Conservation (phyloP, 768 basidiomycete species). For the Cubamyces sp. region DNA sequence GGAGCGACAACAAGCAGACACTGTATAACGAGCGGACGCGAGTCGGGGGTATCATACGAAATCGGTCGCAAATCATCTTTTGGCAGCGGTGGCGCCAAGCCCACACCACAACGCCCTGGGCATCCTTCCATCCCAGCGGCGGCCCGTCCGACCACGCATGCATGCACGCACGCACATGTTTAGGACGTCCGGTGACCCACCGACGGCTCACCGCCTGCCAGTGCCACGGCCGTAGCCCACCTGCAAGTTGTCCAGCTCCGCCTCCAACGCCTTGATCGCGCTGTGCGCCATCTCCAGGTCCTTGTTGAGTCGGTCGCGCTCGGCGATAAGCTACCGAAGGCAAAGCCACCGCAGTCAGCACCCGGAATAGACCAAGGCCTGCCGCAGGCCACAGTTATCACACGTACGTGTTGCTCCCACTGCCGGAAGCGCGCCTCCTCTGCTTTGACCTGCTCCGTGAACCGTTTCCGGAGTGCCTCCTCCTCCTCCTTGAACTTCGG, state of each 20-base stretch:
- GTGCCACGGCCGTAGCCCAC: constrained; percentile 82
- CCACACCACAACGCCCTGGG: not conserved
- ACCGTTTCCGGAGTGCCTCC: constrained; percentile 92
- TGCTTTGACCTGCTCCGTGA: constrained; percentile 99
- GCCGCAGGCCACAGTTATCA: not conserved
- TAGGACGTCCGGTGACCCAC: not conserved
- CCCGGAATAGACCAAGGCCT: not conserved
- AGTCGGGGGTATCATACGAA: constrained; percentile 22
- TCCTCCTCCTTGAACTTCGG: constrained; percentile 99
- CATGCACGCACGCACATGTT: not conserved
- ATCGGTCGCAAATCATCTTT: constrained; percentile 12
- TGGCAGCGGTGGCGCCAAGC: constrained; percentile 5
- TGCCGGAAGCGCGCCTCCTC: constrained; percentile 98
- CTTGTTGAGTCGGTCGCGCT: constrained; percentile 98
- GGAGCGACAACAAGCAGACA: constrained; percentile 14
- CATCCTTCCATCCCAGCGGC: no score
- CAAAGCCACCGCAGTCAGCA: constrained; percentile 21
- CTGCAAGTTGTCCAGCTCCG: constrained; percentile 88
- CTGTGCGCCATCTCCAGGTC: constrained; percentile 93
- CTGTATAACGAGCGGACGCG: constrained; percentile 25
- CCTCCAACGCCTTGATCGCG: constrained; percentile 88
- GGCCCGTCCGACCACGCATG: not conserved
- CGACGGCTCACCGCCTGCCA: constrained; percentile 51
- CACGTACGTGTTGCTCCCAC: constrained; percentile 96
- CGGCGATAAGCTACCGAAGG: constrained; percentile 84